Base-by-base conservation (phyloP, 306 rosid species). In the Lathyrus tuberosus region DNA sequence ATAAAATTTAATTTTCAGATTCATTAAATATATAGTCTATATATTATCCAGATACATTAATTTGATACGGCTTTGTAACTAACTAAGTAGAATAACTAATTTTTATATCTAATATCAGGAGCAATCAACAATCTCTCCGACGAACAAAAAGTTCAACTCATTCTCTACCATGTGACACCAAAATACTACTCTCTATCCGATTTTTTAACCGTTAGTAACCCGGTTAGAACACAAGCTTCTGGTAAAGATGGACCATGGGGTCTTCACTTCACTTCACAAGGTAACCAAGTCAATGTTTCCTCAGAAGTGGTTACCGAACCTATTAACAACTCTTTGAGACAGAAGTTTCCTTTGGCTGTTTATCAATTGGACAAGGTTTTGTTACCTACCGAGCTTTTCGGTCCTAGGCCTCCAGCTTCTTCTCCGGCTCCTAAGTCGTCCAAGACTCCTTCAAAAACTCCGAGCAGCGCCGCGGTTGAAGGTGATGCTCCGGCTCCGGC, bases 261-360 rank as follows among this genome's bases (percentile, higher is more conserved):
- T 0, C 89, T 93, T 5, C 77, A 88, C 81, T 90, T 93, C 83
- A 70, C 87, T 8, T 84, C 91, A 18, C 85, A 86, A 6, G 86
- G 89, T 5, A 86, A 85, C 65, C 97, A 93, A 58, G 84, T 93
- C 10, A 93, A 93, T 20, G 91, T 93, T 13, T 78, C 96, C 1
- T 67, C 76, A 1, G 96, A 96, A 0, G 59, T 84, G 4, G 89
- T 84, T 3, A 57, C 56, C 0, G 84, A 84, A 0, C 77, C 44
- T 0, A 9, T 93, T 53, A 88, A 86, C 83, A 93, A 90, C 13
- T 76, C 86, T 0, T 28, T 93, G 43, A 74, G 94, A 43, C 84
- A 84, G 38, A 69, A 82, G 24, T 78, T 74, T 16, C 98, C 97
- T 0, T 60, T 93, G 57, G 84, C 87, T 0, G 72, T 93, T 14